These are phyloP conservation scores for Chloropicon primus DNA, from an alignment of 139 green algal species.

Conservation along the genomic window DNA sequence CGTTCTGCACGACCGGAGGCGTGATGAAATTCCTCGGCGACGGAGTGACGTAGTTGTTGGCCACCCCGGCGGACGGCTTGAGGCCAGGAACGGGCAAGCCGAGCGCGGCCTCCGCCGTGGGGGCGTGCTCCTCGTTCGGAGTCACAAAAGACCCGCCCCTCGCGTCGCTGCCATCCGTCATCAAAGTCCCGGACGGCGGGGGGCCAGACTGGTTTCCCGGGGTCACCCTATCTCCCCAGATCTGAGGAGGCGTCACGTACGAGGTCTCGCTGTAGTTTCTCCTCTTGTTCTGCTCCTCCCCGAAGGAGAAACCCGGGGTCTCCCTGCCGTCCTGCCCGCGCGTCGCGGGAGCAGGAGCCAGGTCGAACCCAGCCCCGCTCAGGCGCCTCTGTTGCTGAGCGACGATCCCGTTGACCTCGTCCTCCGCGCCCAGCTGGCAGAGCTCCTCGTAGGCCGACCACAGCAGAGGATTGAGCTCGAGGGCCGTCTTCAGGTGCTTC, in stretches of 20 bases:
- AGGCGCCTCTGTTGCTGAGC: background rate
- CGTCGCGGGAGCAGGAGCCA: background rate
- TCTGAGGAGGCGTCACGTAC: background rate
- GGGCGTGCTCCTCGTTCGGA: background rate
- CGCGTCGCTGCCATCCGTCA: background rate
- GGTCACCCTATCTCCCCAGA: no score
- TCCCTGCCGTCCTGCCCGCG: background rate
- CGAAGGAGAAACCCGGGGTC: background rate
- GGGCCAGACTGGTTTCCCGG: no score
- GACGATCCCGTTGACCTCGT: conserved; percentile 2
- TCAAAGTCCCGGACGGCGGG: no score
- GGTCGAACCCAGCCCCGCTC: background rate
- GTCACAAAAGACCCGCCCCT: background rate
- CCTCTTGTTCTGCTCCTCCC: background rate
- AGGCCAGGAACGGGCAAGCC: no score
- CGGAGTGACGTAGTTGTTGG: background rate
- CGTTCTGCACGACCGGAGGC: background rate
- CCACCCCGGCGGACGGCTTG: background rate
- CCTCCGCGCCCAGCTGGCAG: conserved; percentile 56
- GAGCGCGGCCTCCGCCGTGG: background rate
- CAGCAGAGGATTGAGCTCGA: conserved; percentile 64
- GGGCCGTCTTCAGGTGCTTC: conserved; percentile 42
- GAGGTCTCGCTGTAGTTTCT: background rate
- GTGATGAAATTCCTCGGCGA: background rate
- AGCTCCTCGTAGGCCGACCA: conserved; percentile 89